phyloP scores from a whole-genome alignment of 352 stramenopile species.

The Phytophthora palmivora region DNA sequence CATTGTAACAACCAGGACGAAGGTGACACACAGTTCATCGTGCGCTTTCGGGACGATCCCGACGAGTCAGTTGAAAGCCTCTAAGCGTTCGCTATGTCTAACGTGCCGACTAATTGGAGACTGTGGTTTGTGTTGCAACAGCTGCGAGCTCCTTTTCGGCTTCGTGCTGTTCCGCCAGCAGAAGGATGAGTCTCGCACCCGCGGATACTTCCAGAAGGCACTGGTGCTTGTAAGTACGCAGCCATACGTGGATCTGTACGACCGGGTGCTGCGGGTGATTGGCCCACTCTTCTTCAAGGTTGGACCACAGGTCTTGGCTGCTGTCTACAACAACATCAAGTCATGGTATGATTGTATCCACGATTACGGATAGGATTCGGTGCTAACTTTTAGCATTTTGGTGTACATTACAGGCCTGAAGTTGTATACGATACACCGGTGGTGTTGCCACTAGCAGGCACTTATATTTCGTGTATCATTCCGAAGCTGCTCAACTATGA shows the following conservation, averaged over 20 bases:
- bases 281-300: constrained; percentile 85
- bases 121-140: constrained; percentile 23
- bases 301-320: constrained; percentile 68
- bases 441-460: constrained; percentile 74
- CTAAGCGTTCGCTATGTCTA: neutral
- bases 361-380: neutral
- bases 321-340: constrained; percentile 76
- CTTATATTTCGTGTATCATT: constrained; percentile 78
- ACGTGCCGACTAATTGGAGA: constrained; percentile 16
- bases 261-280: constrained; percentile 70
- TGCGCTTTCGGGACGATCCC: constrained; percentile 60
- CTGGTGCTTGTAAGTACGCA: constrained; percentile 77
- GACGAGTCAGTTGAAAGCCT: constrained; percentile 39
- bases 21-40: constrained; percentile 86
- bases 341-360: constrained; percentile 52
- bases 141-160: constrained; percentile 66
- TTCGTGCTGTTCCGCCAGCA: constrained; percentile 89
- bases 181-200: constrained; percentile 67
- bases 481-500: constrained; percentile 70
- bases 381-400: neutral
- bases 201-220: constrained; percentile 87
- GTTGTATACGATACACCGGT: constrained; percentile 55
- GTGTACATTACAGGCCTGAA: constrained; percentile 50
- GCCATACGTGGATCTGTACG: constrained; percentile 83
- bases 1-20: constrained; percentile 91